Base-by-base conservation (phyloP, 306 rosid genomes). In the Echinosophora koreensis region DNA sequence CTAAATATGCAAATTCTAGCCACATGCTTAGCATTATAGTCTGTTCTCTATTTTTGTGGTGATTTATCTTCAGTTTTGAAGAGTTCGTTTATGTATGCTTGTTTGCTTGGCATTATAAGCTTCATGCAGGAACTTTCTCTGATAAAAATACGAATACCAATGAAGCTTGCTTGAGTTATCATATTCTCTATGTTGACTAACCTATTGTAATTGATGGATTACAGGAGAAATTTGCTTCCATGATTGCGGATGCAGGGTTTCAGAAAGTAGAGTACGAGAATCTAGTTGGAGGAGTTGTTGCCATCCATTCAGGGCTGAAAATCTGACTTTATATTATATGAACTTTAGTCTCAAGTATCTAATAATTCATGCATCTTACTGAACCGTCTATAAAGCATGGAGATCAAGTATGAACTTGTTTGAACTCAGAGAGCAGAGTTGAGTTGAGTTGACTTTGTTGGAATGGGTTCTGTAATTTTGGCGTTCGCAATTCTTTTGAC, bases 281-380 rank as follows among this genome's bases (percentile, higher is more conserved):
- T 81, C 89, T 92, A 18, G 93, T 92, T 34, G 97, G 99, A 18
- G 99, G 99, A 79, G 97, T 95, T 72, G 99, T 91, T 58, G 90
- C 99, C 17, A 85, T 92, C 66, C 99, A 95, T 83, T 91, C 97
- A 2, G 97, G 99, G 46, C 69, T 91, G 64, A 95, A 95, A 86
- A 11, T 95, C 46, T 92, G 82, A 73, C 54, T 35, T 9, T 13
- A 69, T 80, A 17, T 51, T 38, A 32, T 35, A 30, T 35, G 51
- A 73, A 18, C 39, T 34, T 67, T 8, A 32, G 14, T 13, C 61
- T 39, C 49, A 15, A n/a, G 56, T 67, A 44, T 54, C 15, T 27
- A 67, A 67, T 77, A 62, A 42, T 34, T 77, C 66, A 58, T 82
- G 52, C 75, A 54, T 61, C 35, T 81, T 73, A 66, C 16, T 12